phyloP scores from a whole-genome alignment of 768 basidiomycete genomes.

The Fibroporia radiculosa region DNA sequence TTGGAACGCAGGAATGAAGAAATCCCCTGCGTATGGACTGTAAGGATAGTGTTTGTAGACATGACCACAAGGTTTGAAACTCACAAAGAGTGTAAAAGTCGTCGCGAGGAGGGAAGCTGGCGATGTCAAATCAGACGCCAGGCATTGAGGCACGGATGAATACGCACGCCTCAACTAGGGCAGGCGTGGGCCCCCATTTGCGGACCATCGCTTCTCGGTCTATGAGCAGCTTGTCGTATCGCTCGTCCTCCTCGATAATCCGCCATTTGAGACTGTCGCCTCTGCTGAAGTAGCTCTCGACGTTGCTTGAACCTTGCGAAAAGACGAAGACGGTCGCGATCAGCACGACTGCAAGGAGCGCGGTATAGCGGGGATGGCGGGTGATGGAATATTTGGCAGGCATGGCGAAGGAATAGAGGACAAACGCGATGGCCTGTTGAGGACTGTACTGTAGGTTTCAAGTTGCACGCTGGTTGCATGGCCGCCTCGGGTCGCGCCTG shows the following conservation, averaged over 20 bases:
- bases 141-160: conserved; percentile 36
- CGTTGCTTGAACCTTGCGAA: conserved; percentile 35
- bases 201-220: conserved; percentile 41
- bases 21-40: conserved; percentile 37
- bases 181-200: conserved; percentile 44
- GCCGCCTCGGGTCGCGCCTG: too few species aligned
- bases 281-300: conserved; percentile 12
- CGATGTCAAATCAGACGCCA: conserved; percentile 27
- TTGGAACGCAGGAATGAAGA: conserved; percentile 38
- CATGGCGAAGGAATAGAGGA: neutral
- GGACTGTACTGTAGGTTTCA: neutral
- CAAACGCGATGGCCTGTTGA: neutral
- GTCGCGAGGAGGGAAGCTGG: conserved; percentile 13
- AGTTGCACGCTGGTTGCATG: too few species aligned
- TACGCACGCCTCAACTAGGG: conserved; percentile 40
- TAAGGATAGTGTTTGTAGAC: neutral
- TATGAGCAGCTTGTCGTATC: conserved; percentile 36
- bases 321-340: conserved; percentile 40
- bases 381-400: conserved; percentile 6
- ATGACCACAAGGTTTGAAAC: conserved; percentile 1
- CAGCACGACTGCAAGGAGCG: conserved; percentile 31
- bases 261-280: neutral
- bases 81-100: conserved; percentile 13
- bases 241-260: conserved; percentile 27
- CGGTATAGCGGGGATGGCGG: conserved; percentile 47